Percentiles rank a stretch among this genome's conserved stretches.
Conservation (phyloP, 345 rosid species). For the Salix brachista region DNA sequence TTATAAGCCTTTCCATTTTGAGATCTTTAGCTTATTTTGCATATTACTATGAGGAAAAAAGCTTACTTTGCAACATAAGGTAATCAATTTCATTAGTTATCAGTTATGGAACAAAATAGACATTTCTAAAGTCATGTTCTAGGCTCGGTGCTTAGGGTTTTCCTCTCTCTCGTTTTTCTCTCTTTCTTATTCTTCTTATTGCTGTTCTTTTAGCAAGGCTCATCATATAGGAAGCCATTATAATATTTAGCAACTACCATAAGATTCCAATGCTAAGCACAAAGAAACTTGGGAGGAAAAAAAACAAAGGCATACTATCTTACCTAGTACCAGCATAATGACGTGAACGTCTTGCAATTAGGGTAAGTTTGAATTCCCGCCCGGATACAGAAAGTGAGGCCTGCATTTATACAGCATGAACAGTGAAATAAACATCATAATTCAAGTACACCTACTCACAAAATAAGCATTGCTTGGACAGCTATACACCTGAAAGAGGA, state of each 20-base stretch:
- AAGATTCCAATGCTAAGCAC: neutral
- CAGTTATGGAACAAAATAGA: neutral
- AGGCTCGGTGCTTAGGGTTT: neutral
- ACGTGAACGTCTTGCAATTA: constrained; percentile 97
- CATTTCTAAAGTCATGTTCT: neutral
- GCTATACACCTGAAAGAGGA: neutral
- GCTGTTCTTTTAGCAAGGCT: neutral
- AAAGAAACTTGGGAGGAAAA: neutral
- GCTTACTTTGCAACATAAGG: neutral
- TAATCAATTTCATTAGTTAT: neutral
- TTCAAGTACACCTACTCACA: neutral
- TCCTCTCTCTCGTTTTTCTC: neutral
- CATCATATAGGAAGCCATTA: neutral
- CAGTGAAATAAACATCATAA: neutral
- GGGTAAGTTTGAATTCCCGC: constrained; percentile 69
- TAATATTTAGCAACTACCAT: neutral
- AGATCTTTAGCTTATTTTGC: neutral
- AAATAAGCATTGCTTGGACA: neutral
- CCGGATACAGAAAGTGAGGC: constrained; percentile 68
- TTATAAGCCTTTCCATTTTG: neutral
- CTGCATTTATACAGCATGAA: constrained; percentile 41
- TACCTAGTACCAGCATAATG: constrained; percentile 98
- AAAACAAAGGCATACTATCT: neutral
- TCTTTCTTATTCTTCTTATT: neutral
- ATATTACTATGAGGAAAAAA: neutral